phyloP scores from a whole-genome alignment of 495 filamentous ascomycete species.

The Trichoderma asperelloides region DNA sequence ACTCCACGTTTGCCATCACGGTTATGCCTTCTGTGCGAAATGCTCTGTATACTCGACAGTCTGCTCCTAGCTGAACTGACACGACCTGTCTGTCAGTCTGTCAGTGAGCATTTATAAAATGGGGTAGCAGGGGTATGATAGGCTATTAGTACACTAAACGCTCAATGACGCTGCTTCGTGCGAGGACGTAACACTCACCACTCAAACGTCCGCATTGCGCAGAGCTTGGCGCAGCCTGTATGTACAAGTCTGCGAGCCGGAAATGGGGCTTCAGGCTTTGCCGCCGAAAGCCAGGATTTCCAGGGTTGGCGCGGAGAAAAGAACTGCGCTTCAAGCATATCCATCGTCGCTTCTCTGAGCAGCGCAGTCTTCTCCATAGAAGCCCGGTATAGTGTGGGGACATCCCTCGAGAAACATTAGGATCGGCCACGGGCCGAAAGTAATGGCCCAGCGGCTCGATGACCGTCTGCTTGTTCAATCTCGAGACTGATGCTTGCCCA shows the following conservation, averaged over 20 bases:
- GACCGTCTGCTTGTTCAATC: background rate
- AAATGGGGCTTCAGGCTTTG: background rate
- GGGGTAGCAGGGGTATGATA: background rate
- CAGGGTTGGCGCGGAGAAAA: background rate
- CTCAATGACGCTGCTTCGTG: background rate
- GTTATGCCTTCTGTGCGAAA: too few relatives aligned
- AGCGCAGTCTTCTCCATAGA: background rate
- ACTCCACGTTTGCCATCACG: too few relatives aligned
- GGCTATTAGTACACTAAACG: background rate
- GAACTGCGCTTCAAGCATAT: background rate
- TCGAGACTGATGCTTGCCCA: background rate
- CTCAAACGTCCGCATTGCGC: background rate
- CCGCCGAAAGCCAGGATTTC: background rate
- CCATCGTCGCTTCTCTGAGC: background rate
- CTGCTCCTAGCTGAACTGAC: background rate
- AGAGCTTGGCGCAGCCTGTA: background rate
- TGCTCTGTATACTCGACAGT: too few relatives aligned
- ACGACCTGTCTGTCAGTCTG: background rate
- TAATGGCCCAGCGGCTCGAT: background rate
- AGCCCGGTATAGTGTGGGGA: background rate
- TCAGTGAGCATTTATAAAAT: background rate
- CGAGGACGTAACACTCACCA: background rate
- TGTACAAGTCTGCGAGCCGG: too few relatives aligned
- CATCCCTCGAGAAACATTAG: background rate
- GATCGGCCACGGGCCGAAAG: constrained; percentile 1